Base-by-base conservation (phyloP, 257 asterid species). In the Solanum chiquidenum region DNA sequence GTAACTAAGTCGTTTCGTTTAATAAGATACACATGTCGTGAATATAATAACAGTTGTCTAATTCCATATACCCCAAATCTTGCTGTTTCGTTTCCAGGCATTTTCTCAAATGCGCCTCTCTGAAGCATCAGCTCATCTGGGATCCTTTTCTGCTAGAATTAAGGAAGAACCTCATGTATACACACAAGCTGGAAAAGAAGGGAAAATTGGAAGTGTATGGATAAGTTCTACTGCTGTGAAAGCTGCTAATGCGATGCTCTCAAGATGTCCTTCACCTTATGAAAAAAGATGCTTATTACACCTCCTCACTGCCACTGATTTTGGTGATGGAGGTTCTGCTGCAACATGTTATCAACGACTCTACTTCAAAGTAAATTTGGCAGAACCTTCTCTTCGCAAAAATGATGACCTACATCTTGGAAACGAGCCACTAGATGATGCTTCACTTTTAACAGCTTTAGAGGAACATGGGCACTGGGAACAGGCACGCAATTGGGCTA, bases 31-130 rank as follows among this genome's bases (percentile, higher is more conserved):
- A 42, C 52, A 38, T 75, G 40, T 80, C 20, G 3, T 80, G 29
- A 80, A 49, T 80, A 46, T 46, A 80, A 9, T 35, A 80, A 80
- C 29, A 80, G 85, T 80, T 80, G 42, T 86, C 44, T 68, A 34
- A n/a, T 76, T 58, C 77, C 77, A 87, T 88, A 73, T 52, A 80
- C 79, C 85, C 62, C 85, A 80, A 80, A 89, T 73, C 82, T 76
- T 76, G 88, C 71, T 75, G 46, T 84, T 85, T 88, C 71, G 55
- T 82, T 86, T 84, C 69, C 92, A 97, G 99, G 99, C 99, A 86
- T 94, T 95, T 93, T 94, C 99, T 62, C 99, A 97, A 88, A 96
- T 97, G 99, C 99, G 99, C 84, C 98, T 97, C 74, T 90, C 98
- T 62, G 99, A 97, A 91, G 98, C 98, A 84, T 92, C 97, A 33